Percentiles rank a stretch among this genome's conserved stretches.
Conservation (phyloP, 805 yeast species). For the Pichia paraexigua region DNA sequence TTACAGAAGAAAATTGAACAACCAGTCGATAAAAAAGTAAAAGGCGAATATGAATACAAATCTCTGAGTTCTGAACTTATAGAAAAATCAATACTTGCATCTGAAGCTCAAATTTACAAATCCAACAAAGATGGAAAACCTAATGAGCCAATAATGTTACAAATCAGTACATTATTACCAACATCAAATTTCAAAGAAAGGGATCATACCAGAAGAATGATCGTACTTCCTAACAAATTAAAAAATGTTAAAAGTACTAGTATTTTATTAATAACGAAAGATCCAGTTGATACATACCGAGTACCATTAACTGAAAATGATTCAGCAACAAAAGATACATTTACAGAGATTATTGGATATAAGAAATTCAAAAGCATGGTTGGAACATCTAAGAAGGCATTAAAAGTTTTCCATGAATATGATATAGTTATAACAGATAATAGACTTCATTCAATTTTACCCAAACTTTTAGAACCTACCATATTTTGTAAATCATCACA, state of each 20-base stretch:
- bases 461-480: conserved; percentile 45
- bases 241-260: conserved; percentile 41
- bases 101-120: conserved; percentile 28
- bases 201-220: conserved; percentile 49
- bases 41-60: conserved; percentile 4
- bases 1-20: not conserved
- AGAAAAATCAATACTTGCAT: conserved; percentile 18
- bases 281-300: conserved; percentile 55
- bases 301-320: conserved; percentile 39
- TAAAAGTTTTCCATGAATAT: conserved; percentile 47
- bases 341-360: conserved; percentile 53
- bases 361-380: conserved; percentile 45
- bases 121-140: conserved; percentile 15
- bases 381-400: conserved; percentile 36
- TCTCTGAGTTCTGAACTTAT: conserved; percentile 12
- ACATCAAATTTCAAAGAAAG: conserved; percentile 36
- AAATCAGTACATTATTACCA: conserved; percentile 41
- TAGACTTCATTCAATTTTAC: conserved; percentile 54
- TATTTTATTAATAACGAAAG: conserved; percentile 62
- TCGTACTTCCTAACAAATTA: conserved; percentile 48
- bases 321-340: conserved; percentile 51
- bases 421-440: conserved; percentile 67
- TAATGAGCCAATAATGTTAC: conserved; percentile 31
- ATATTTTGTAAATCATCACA: conserved; percentile 57
- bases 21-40: not conserved